Evolutionary conservation across 495 filamentous ascomycete genomes (phyloP).

Genomic region (Physcia stellaris): DNA sequence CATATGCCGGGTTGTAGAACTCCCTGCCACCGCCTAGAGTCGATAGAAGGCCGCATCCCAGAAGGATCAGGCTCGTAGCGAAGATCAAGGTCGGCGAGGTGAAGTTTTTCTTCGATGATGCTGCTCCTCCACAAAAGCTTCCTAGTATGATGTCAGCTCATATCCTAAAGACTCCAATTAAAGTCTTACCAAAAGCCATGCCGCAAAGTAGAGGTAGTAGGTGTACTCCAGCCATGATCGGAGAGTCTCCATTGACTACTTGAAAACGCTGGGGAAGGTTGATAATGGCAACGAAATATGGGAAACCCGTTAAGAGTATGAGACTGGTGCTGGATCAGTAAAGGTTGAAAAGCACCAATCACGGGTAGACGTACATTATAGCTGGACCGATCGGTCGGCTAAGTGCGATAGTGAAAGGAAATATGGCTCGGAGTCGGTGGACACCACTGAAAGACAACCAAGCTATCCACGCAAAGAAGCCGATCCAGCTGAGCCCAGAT

Average conservation of each 20-base stretch:
- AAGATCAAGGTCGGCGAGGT: constrained; percentile 35
- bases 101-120: constrained; percentile 22
- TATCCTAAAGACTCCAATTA: background rate
- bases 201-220: constrained; percentile 38
- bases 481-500: constrained; percentile 20
- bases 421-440: background rate
- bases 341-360: background rate
- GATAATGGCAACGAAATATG: constrained; percentile 41
- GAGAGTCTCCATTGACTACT: constrained; percentile 33
- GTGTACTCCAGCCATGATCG: constrained; percentile 37
- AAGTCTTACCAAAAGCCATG: constrained; percentile 3
- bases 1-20: constrained; percentile 31
- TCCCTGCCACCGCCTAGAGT: constrained; percentile 22
- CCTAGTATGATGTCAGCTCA: background rate
- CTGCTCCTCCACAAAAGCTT: background rate
- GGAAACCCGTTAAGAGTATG: constrained; percentile 33
- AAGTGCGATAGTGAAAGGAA: constrained; percentile 5
- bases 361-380: background rate
- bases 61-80: constrained; percentile 30
- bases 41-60: constrained; percentile 37
- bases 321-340: background rate
- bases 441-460: constrained; percentile 13
- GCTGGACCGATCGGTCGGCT: constrained; percentile 3
- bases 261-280: constrained; percentile 49
- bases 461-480: constrained; percentile 27